Base-by-base conservation (phyloP, 768 basidiomycete species). In the Leccinellum albellum region DNA sequence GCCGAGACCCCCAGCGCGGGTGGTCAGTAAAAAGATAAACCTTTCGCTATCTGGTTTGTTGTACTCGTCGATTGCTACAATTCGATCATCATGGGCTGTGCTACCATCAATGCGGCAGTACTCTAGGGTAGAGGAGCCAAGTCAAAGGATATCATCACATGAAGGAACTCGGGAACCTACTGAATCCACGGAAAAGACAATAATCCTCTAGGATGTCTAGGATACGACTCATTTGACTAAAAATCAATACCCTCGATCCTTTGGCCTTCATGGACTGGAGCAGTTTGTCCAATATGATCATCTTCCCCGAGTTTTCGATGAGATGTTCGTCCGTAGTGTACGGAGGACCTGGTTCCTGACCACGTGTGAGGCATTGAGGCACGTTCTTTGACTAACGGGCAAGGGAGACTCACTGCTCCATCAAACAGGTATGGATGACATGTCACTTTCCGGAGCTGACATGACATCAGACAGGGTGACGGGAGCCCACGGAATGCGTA, bases 221-320 rank as follows among this genome's bases (percentile, higher is more conserved):
- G 56, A 98, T 91, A n/a, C 97, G 88, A 74, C 92, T 95, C 97
- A 99, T 98, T 73, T 98, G 97, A 65, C 93, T 96, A 78, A 99
- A 99, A 59, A 99, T 97, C 62, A 98, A 83, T 3, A 94, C 91
- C 8, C 96, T 84, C 3, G 93, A 96, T n/a, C 94, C 95, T 70
- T 94, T 94, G 23, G 75, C 86, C 66, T 91, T 93, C 91, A 98
- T 89, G 32, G 81, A 84, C 55, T 78, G 78, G 20, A 98, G 83
- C 0, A 99, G 79, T 72, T 94, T 98, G 77, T 99, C 95, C 28
- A 99, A 83, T 58, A 99, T 95, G 54, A 96, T 77, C 96, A 98
- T 98, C 76, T 98, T 98, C 35, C 96, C 97, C 0, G 84, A 90
- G 69, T 96, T 97, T 64, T 95, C 81, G 62, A 98, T 80, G 37